Base-by-base conservation (phyloP, 2,329 filamentous ascomycete genomes). In the Penicillium capsulatum region DNA sequence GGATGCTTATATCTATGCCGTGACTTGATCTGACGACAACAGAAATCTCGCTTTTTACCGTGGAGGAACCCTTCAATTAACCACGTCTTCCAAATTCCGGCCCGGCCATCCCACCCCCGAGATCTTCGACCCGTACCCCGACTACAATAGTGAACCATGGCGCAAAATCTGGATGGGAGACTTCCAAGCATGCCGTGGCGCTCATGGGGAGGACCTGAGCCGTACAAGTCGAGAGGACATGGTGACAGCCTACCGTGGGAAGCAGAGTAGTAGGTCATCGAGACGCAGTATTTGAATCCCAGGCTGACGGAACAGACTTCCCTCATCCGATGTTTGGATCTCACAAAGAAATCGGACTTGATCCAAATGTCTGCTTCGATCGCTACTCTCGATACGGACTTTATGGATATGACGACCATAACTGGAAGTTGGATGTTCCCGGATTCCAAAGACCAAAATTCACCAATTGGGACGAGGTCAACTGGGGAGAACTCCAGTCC, bases 61-160 rank as follows among this genome's bases (percentile, higher is more conserved):
- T 9, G 19, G 19, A 5, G 19, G 19, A 9, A 22, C 19, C 19
- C 9, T 9, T 9, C 9, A 22, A 5, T 9, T 22, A 22, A 22
- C 5, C 19, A 22, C 19, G 19, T 22, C 19, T 22, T 22, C 19
- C 9, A 22, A 22, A 9, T 22, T 9, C 19, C 19, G n/a, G n/a
- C n/a, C 9, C 9, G 19, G 19, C 9, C 19, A 22, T 22, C 9
- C 19, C 5, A 22, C 9, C 9, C 19, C 37, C 3, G 31, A 17
- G 2, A 40, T 40, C 7, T 40, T 29, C n/a, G 37, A 40, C 13
- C 37, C 37, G 2, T 40, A 40, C 13, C 37, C 37, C 17, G 31
- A 26, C 9, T 40, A 40, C 9, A 40, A 40, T 8, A 22, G 15
- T 8, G 11, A 16, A 5, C 13, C 27, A 34, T 40, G 37, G 37